Conservation (phyloP, 73 alveolate species). For the Urostyla sp. region DNA sequence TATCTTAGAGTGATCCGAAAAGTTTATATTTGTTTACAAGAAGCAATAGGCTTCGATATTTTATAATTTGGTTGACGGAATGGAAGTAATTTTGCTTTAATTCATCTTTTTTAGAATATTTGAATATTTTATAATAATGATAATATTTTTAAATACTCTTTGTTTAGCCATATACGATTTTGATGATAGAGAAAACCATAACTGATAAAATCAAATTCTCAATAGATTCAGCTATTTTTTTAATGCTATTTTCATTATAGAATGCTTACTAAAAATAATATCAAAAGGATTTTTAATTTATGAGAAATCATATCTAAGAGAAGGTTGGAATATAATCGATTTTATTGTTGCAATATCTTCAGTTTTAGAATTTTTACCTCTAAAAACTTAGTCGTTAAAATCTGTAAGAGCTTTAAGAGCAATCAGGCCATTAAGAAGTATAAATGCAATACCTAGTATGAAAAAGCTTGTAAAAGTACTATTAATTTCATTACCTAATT, state of each 20-base stretch:
- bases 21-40: not conserved
- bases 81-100: conserved; percentile 37
- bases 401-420: conserved; percentile 68
- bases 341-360: conserved; percentile 49
- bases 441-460: conserved; percentile 62
- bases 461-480: conserved; percentile 52
- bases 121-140: conserved; percentile 37
- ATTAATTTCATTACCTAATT: conserved; percentile 55
- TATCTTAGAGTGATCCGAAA: conserved; percentile 15
- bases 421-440: conserved; percentile 71
- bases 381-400: conserved; percentile 48
- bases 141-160: conserved; percentile 32
- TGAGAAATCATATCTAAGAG: conserved; percentile 68
- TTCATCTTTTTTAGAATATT: conserved; percentile 18
- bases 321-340: conserved; percentile 81
- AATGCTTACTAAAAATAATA: conserved; percentile 63
- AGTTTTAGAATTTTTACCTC: conserved; percentile 20
- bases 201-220: not conserved
- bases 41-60: not conserved
- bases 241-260: conserved; percentile 55
- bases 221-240: conserved; percentile 13
- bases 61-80: conserved; percentile 40
- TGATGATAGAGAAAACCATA: conserved; percentile 28
- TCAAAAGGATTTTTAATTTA: conserved; percentile 73
- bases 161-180: conserved; percentile 41